Base-by-base conservation (phyloP, 2,329 filamentous ascomycete genomes). In the Pseudogymnoascus destructans region DNA sequence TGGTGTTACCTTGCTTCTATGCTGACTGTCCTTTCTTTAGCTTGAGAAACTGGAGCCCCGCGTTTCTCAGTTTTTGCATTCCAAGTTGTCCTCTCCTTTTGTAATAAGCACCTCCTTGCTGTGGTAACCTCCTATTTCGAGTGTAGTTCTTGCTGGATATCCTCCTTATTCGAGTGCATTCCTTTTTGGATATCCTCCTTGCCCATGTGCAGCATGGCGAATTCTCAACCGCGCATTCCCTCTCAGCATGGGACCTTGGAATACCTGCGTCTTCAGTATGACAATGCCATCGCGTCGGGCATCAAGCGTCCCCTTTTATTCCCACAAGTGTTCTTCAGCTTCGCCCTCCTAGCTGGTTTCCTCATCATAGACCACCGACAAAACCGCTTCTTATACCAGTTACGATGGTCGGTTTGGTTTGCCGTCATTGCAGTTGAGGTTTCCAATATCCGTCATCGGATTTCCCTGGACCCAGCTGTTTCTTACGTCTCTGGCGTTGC, bases 361-460 rank as follows among this genome's bases (percentile, higher is more conserved):
- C 73, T 85, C 11, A 70, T 75, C 55, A 72, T 84, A 60, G 79
- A 80, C 1, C 80, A 84, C 64, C 71, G 68, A 30, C 69, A 71
- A 1, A 71, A 74, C 7, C 74, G 74, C 4, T 78, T 76, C 75
- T 63, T 82, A 9, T 79, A 79, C 63, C 70, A 64, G 7, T 72
- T 74, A 30, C 70, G 75, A 42, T 82, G 77, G 74, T 68, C 74
- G 10, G 72, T 84, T 17, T 68, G 79, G 58, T 72, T 70, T 6
- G 64, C 71, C 7, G 69, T 77, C 32, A 58, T 74, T 27, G 65
- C 64, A 15, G 75, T 78, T 60, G 75, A 81, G 62, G 49, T 71
- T 27, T 63, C 75, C 55, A 68, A 78, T 56, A 64, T 76, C 57
- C 61, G 61, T 9, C 62, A 69, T 25, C 72, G 74, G 17, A 75